Evolutionary conservation across 2,329 filamentous ascomycete genomes (phyloP).

Genomic region (Scorias spongiosa): DNA sequence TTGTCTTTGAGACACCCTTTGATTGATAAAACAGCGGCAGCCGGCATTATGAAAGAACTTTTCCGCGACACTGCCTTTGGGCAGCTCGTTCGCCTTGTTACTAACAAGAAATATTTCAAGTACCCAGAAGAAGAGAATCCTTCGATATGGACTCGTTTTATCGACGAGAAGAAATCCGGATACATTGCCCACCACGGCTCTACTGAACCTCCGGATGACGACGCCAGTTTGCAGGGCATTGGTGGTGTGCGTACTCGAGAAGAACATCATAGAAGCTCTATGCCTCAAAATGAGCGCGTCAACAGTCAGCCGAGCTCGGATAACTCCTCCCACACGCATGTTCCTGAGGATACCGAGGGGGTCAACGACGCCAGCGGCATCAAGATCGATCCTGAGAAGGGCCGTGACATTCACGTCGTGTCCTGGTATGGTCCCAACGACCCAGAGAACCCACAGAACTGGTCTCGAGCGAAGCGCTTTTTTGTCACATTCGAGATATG

Average conservation of each 20-base stretch:
- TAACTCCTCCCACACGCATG: slow-evolving; percentile 10
- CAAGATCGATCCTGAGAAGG: slow-evolving; percentile 36
- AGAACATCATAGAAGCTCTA: slow-evolving; percentile 2
- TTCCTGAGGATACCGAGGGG: slow-evolving; percentile 11
- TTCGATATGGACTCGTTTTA: slow-evolving; percentile 32
- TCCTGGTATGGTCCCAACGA: slow-evolving; percentile 37
- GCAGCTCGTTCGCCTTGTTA: slow-evolving; percentile 29
- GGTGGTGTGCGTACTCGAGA: slow-evolving; percentile 15
- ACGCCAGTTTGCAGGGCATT: slow-evolving; percentile 11
- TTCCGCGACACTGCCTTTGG: slow-evolving; percentile 32
- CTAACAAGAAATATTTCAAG: slow-evolving; percentile 26
- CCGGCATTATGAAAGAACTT: slow-evolving; percentile 9
- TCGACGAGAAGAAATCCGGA: slow-evolving; percentile 35
- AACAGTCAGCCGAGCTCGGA: slow-evolving; percentile 3
- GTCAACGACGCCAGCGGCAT: slow-evolving; percentile 27
- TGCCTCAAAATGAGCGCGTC: background rate
- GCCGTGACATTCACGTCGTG: slow-evolving; percentile 34
- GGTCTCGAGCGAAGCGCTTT: slow-evolving; percentile 24
- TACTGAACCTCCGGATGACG: slow-evolving; percentile 21
- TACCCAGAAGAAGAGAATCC: slow-evolving; percentile 36
- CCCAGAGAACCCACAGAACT: slow-evolving; percentile 27
- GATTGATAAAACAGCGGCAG: too few relatives aligned
- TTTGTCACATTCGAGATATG: slow-evolving; percentile 33
- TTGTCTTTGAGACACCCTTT: too few relatives aligned
- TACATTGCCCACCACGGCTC: slow-evolving; percentile 32